Conservation (phyloP, 768 basidiomycete genomes). For the Mrakia frigida region DNA sequence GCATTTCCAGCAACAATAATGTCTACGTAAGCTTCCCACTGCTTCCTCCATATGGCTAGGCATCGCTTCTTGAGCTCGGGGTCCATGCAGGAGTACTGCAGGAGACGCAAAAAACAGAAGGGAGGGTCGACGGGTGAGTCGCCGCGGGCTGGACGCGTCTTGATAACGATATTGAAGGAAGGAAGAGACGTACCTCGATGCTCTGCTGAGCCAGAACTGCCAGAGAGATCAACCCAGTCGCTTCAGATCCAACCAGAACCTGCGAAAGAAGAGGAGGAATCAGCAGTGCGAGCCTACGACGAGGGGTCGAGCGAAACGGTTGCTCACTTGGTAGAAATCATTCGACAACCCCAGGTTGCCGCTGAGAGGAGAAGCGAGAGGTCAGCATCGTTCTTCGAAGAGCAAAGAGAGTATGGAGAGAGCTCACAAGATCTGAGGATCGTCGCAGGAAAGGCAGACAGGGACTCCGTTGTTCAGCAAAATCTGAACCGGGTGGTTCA, state of each 20-base stretch:
- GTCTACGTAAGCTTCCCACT: slow-evolving; percentile 52
- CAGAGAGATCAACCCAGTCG: slow-evolving; percentile 60
- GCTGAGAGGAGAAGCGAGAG: neutral
- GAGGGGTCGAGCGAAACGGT: neutral
- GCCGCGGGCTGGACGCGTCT: neutral
- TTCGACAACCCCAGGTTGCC: slow-evolving; percentile 72
- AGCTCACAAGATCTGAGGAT: slow-evolving; percentile 59
- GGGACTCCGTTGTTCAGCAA: slow-evolving; percentile 67
- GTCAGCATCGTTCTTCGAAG: neutral
- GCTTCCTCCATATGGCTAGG: slow-evolving; percentile 49
- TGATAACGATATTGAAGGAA: neutral
- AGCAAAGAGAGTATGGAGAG: neutral
- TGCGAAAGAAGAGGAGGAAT: slow-evolving; percentile 34
- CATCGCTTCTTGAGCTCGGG: slow-evolving; percentile 50
- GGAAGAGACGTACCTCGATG: slow-evolving; percentile 45
- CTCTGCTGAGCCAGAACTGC: slow-evolving; percentile 63
- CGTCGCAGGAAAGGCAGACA: slow-evolving; percentile 66
- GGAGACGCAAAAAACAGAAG: too few species aligned
- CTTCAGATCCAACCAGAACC: slow-evolving; percentile 65
- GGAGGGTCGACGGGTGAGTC: neutral
- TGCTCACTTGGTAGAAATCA: slow-evolving; percentile 66
- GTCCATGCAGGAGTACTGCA: slow-evolving; percentile 51
- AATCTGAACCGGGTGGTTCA: slow-evolving; percentile 69
- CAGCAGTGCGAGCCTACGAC: neutral
- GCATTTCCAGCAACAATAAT: slow-evolving; percentile 38